A percentile compares a stretch with the other conserved stretches of the same genome.
Conservation (phyloP, 1,284 basidiomycete species). For the Microbotryum silenes-acaulis region DNA sequence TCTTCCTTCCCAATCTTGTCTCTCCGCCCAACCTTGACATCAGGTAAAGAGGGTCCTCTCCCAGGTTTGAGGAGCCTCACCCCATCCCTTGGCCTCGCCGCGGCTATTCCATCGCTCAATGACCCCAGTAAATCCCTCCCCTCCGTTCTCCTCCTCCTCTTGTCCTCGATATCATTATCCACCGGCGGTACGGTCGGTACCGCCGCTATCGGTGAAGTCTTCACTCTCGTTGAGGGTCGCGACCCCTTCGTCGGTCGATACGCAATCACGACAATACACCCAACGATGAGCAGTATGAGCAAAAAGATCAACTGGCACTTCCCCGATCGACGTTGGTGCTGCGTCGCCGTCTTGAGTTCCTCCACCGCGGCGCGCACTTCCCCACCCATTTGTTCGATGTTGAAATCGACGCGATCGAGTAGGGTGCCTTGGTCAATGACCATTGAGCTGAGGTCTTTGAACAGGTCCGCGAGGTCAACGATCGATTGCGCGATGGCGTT, state of each 20-base stretch:
- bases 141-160: too few species aligned
- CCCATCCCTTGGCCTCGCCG: too few species aligned
- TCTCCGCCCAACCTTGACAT: too few species aligned
- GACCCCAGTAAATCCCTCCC: too few species aligned
- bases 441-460: conserved; percentile 84
- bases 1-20: too few species aligned
- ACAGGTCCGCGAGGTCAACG: conserved; percentile 81
- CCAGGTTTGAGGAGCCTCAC: too few species aligned
- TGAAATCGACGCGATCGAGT: conserved; percentile 93
- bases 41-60: too few species aligned
- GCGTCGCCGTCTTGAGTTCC: conserved; percentile 73
- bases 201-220: too few species aligned
- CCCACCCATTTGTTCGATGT: conserved; percentile 82
- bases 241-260: conserved; percentile 42
- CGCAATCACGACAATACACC: conserved; percentile 67
- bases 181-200: too few species aligned
- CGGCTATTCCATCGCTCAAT: too few species aligned
- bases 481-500: conserved; percentile 89
- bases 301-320: conserved; percentile 88
- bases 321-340: conserved; percentile 85
- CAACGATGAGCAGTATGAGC: conserved; percentile 78
- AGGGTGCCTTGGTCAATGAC: conserved; percentile 98
- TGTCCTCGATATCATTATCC: too few species aligned
- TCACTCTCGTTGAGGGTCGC: too few species aligned
- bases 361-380: conserved; percentile 74